Base-by-base conservation (phyloP, 805 yeast species). In the Suhomyces emberorum region DNA sequence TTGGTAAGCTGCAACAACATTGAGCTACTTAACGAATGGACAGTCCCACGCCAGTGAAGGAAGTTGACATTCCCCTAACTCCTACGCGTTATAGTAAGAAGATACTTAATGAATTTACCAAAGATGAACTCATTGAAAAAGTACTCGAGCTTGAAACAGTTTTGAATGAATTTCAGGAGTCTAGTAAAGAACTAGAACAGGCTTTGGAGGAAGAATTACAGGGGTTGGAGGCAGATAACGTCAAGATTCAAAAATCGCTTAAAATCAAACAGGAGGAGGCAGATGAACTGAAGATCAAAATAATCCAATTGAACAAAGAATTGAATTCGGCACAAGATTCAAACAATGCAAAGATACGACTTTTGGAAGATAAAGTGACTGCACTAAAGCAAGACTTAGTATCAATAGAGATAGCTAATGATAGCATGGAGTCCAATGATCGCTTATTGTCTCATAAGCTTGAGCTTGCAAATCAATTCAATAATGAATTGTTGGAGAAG, bases 121-220 rank as follows among this genome's bases (percentile, higher is more conserved):
- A 48, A 35, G 56, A 49, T 9, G 54, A 55, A 32, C 40, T 57
- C 4, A 35, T 53, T n/a, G 48, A 48, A 28, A 53, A 63, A 27
- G 54, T 67, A 27, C 20, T 59, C 4, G 66, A 62, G 31, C 54
- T 69, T 12, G 73, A 69, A 37, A 47, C 42, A 15, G 72, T 65
- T 35, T 50, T 67, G 17, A 38, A 45, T 15, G 74, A 69, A 39
- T 70, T 69, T 41, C 72, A 67, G 40, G 70, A 63, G 26, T 63
- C 70, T 3, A 63, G 70, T 38, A 64, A 57, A 35, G 75, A 69
- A 30, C 51, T 70, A 21, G 76, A 70, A 37, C 66, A 54, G 32
- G 72, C 71, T 1, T 52, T 69, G 28, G 75, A 70, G 39, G 62
- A 57, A n/a, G 75, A 70, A 38, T 52, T 70, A 15, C 57, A 56